Evolutionary conservation across 2,329 filamentous ascomycete species (phyloP).

Genomic region (Alternaria consortialis): DNA sequence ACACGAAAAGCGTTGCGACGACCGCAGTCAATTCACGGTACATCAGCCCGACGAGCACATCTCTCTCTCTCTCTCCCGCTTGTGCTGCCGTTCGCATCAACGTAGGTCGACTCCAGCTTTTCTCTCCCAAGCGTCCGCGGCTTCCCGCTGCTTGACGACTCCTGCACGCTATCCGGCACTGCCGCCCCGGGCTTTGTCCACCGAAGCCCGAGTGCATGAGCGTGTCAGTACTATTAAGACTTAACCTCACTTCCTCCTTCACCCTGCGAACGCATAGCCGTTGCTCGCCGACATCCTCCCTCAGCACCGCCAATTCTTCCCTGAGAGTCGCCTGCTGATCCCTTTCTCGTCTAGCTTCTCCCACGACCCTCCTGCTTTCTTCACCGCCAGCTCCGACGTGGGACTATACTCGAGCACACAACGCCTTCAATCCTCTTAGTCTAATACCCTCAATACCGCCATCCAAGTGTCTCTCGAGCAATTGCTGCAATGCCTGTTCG

Average conservation of each 20-base stretch:
- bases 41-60: neutral
- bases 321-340: constrained; percentile 29
- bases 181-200: constrained; percentile 29
- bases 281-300: constrained; percentile 1
- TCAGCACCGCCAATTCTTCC: constrained; percentile 3
- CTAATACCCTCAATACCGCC: constrained; percentile 6
- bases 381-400: constrained; percentile 25
- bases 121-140: constrained; percentile 23
- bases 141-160: constrained; percentile 28
- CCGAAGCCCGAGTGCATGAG: constrained; percentile 10
- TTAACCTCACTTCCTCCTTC: neutral
- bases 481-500: constrained; percentile 67
- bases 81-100: constrained; percentile 3
- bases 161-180: constrained; percentile 34
- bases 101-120: constrained; percentile 24
- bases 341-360: constrained; percentile 20
- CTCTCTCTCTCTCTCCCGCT: neutral
- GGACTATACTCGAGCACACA: constrained; percentile 7
- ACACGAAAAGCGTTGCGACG: constrained; percentile 16
- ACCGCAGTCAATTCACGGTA: constrained; percentile 1
- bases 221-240: constrained; percentile 13
- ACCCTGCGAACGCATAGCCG: neutral
- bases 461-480: constrained; percentile 6
- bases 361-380: constrained; percentile 16
- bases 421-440: constrained; percentile 2